These are phyloP conservation scores for Bipolaris bicolor DNA, from an alignment of 2,329 filamentous ascomycete genomes.

Conservation along the genomic window DNA sequence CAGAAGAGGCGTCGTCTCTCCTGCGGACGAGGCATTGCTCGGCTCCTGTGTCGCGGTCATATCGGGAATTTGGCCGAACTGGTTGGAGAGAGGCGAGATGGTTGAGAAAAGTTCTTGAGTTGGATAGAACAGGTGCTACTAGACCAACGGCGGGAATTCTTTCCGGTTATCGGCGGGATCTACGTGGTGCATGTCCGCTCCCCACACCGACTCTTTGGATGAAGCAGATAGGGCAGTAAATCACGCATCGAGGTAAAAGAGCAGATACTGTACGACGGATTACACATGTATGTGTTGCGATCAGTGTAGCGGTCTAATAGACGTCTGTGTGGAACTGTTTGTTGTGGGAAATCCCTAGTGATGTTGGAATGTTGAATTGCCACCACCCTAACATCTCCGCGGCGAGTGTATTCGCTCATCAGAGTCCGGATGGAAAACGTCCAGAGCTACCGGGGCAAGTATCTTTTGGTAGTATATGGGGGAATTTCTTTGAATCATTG, in stretches of 20 bases:
- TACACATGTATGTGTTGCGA: too few species aligned
- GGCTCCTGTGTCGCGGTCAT: constrained; percentile 15
- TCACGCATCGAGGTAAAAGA: background rate
- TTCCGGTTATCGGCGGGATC: constrained; percentile 17
- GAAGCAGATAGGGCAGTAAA: background rate
- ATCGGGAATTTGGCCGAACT: background rate
- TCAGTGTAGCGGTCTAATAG: background rate
- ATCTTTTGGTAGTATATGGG: too few species aligned
- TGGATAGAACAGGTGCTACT: background rate
- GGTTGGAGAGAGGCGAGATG: background rate
- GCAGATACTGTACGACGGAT: too few species aligned
- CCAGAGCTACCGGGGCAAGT: too few species aligned
- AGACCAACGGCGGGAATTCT: constrained; percentile 2
- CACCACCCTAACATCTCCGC: background rate
- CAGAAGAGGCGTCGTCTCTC: constrained; percentile 28
- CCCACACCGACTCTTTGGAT: constrained; percentile 5
- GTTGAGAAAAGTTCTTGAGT: constrained; percentile 14
- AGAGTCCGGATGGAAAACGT: background rate
- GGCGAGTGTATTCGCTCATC: background rate
- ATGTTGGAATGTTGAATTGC: background rate
- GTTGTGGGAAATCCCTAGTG: background rate
- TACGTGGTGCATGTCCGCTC: background rate
- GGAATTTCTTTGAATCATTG: too few species aligned
- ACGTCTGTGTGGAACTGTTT: background rate
- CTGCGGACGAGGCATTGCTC: background rate